phyloP scores from a whole-genome alignment of 805 yeast genomes.

The Starmerella apis region DNA sequence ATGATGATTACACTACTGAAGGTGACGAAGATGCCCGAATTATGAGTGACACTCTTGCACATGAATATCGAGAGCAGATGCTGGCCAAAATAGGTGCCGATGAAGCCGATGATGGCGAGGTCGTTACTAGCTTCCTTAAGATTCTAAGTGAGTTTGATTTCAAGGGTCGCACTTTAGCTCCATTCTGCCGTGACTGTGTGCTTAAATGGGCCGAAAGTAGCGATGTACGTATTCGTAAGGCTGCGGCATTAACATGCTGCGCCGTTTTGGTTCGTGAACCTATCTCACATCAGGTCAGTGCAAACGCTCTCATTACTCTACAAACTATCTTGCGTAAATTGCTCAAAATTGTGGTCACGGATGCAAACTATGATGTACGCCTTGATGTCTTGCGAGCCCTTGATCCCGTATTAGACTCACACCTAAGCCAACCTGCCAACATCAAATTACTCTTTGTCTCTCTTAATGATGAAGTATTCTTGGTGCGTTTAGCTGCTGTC shows the following conservation, averaged over 20 bases:
- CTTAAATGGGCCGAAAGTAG: slow-evolving; percentile 76
- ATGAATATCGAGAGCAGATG: slow-evolving; percentile 66
- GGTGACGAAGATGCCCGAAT: slow-evolving; percentile 12
- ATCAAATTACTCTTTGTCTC: slow-evolving; percentile 78
- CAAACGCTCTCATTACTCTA: slow-evolving; percentile 70
- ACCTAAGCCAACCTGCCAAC: slow-evolving; percentile 86
- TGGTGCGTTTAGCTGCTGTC: slow-evolving; percentile 68
- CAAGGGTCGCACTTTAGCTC: slow-evolving; percentile 64
- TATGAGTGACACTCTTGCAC: slow-evolving; percentile 39
- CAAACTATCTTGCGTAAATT: slow-evolving; percentile 74
- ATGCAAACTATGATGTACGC: slow-evolving; percentile 76
- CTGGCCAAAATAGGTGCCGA: slow-evolving; percentile 56
- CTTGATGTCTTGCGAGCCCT: slow-evolving; percentile 65
- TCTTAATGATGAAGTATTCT: slow-evolving; percentile 79
- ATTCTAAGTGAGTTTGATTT: slow-evolving; percentile 69
- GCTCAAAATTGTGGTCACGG: slow-evolving; percentile 75
- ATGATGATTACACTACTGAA: slow-evolving; percentile 6
- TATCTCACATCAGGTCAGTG: slow-evolving; percentile 72
- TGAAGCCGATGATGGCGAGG: slow-evolving; percentile 40
- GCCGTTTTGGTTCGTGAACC: slow-evolving; percentile 66
- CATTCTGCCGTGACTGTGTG: slow-evolving; percentile 76
- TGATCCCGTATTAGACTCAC: slow-evolving; percentile 74
- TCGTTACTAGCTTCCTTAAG: slow-evolving; percentile 67
- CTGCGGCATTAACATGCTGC: slow-evolving; percentile 78
- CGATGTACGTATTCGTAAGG: slow-evolving; percentile 65